Percentiles rank a stretch among this genome's conserved stretches.
These are phyloP conservation scores for Artemisia tridentata DNA, from an alignment of 129 eudicot species.

Conservation along the genomic window DNA sequence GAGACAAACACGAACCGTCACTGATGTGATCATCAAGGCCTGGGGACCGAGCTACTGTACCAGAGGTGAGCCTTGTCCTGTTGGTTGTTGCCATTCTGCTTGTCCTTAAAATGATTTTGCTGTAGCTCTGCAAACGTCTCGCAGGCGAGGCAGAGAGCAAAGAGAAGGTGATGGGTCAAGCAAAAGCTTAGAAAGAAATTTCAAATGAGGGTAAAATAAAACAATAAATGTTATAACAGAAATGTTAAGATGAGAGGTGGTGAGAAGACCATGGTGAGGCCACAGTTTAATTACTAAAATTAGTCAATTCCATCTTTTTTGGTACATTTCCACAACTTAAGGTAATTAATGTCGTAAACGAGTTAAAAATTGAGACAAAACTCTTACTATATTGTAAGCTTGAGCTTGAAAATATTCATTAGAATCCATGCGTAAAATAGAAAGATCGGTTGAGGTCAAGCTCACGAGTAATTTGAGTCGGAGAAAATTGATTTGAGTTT, in stretches of 20 bases:
- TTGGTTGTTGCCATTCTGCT: slow-evolving; percentile 24
- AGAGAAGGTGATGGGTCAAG: slow-evolving; percentile 3
- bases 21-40: slow-evolving; percentile 10
- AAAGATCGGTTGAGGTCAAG: too few relatives aligned
- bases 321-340: not conserved
- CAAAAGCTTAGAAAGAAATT: slow-evolving; percentile 12
- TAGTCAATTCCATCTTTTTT: not conserved
- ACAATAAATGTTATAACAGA: not conserved
- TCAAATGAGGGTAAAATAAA: not conserved
- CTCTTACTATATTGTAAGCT: not conserved
- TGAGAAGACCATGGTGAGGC: slow-evolving; percentile 33
- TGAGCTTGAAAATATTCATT: not conserved
- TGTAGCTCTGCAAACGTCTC: slow-evolving; percentile 42
- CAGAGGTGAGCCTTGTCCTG: slow-evolving; percentile 23
- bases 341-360: not conserved
- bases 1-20: slow-evolving; percentile 24
- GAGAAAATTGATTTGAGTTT: too few relatives aligned
- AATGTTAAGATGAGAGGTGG: slow-evolving; percentile 29
- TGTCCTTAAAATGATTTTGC: not conserved
- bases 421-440: not conserved
- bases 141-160: slow-evolving; percentile 33
- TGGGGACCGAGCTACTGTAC: not conserved
- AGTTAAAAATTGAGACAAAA: not conserved
- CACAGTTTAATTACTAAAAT: slow-evolving; percentile 7
- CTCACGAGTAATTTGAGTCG: too few relatives aligned